Evolutionary conservation across 345 rosid species (phyloP).

Genomic region (Durio zibethinus): DNA sequence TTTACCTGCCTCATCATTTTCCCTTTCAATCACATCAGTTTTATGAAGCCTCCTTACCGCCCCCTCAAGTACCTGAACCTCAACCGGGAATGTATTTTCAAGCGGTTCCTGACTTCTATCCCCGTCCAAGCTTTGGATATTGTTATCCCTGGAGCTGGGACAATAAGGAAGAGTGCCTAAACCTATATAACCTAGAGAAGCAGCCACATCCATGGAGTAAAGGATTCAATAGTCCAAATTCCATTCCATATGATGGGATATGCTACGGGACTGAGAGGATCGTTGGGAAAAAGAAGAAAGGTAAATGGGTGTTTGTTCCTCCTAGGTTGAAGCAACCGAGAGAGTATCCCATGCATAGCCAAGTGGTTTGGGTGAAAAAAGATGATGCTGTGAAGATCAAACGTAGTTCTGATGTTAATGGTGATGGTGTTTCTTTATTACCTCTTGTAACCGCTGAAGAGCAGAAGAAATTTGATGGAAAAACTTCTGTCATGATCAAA

Average conservation of each 20-base stretch:
- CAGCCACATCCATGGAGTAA: neutral
- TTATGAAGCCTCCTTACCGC: neutral
- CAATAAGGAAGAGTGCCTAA: neutral
- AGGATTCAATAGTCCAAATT: neutral
- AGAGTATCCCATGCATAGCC: neutral
- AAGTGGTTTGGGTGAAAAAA: neutral
- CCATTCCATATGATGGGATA: too few relatives aligned
- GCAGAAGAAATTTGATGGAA: conserved; percentile 1
- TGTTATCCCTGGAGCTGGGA: neutral
- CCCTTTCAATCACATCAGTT: neutral
- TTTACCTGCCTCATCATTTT: neutral
- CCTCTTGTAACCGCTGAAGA: neutral
- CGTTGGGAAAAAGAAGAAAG: neutral
- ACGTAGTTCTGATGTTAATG: neutral
- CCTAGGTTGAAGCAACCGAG: neutral
- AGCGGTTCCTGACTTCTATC: neutral
- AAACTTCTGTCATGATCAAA: conserved; percentile 41
- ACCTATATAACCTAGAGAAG: neutral
- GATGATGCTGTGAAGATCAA: neutral
- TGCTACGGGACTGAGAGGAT: neutral
- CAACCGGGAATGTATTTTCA: neutral
- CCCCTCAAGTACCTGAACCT: neutral
- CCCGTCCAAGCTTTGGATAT: neutral
- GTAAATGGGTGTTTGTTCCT: neutral
- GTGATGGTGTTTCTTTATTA: too few relatives aligned